Conservation (phyloP, 2,329 filamentous ascomycete genomes). For the Podosphaera xanthii region DNA sequence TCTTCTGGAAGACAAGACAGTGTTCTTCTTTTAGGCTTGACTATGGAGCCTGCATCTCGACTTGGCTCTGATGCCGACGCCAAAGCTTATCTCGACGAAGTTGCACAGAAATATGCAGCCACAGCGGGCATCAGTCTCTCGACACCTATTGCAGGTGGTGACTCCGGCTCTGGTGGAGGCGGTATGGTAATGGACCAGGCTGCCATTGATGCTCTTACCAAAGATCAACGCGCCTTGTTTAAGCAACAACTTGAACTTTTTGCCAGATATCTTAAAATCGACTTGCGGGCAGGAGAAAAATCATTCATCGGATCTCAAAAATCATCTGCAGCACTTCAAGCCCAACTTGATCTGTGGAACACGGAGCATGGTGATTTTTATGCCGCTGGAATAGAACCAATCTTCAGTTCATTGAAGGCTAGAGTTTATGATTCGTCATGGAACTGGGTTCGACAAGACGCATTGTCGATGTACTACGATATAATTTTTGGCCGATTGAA, state of each 20-base stretch:
- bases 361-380: constrained; percentile 94
- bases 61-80: constrained; percentile 76
- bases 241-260: constrained; percentile 95
- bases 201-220: constrained; percentile 86
- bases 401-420: constrained; percentile 83
- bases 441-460: constrained; percentile 98
- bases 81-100: constrained; percentile 76
- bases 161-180: constrained; percentile 42
- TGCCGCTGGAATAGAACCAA: constrained; percentile 77
- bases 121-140: constrained; percentile 67
- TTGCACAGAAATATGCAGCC: constrained; percentile 71
- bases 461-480: constrained; percentile 95
- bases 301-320: constrained; percentile 67
- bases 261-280: constrained; percentile 89
- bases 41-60: constrained; percentile 75
- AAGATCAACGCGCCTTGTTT: constrained; percentile 87
- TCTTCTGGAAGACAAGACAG: constrained; percentile 75
- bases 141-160: constrained; percentile 50
- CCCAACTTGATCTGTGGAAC: constrained; percentile 84
- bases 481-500: constrained; percentile 92
- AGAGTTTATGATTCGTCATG: constrained; percentile 94
- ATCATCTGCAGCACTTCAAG: constrained; percentile 68
- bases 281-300: constrained; percentile 90
- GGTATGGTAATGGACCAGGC: constrained; percentile 99
- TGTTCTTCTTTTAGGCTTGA: constrained; percentile 67